These are phyloP conservation scores for Amylostereum areolatum DNA, from an alignment of 1,284 basidiomycete genomes.

Conservation along the genomic window DNA sequence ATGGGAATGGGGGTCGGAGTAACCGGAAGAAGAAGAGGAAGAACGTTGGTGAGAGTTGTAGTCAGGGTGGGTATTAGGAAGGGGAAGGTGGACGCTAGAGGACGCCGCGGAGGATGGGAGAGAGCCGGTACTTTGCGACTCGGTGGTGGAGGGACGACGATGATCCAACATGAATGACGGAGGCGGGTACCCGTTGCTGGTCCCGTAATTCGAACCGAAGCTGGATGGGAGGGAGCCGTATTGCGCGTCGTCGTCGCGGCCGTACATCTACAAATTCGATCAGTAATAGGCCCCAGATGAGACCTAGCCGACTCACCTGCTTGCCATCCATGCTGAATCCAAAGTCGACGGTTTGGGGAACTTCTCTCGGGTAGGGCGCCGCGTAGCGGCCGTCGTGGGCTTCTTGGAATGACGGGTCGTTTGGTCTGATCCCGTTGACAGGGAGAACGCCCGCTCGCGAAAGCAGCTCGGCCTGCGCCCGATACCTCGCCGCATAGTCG, in stretches of 20 bases:
- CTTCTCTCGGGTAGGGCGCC: neutral
- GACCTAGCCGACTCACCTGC: neutral
- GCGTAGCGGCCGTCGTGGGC: neutral
- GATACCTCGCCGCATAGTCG: conserved; percentile 45
- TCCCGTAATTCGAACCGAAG: neutral
- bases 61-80: conserved; percentile 8
- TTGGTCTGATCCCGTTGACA: neutral
- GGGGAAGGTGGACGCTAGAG: conserved; percentile 35
- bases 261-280: neutral
- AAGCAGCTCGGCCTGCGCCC: conserved; percentile 39
- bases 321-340: neutral
- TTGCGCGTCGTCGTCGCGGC: conserved; percentile 1
- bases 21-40: conserved; percentile 1
- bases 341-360: neutral
- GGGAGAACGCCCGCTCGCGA: conserved; percentile 25
- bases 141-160: neutral
- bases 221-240: neutral
- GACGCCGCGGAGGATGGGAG: conserved; percentile 31
- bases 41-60: neutral
- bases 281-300: neutral
- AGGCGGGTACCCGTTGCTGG: neutral
- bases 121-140: conserved; percentile 18
- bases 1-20: neutral
- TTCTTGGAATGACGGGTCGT: neutral
- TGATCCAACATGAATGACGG: conserved; percentile 6